Base-by-base conservation (phyloP, 2,329 filamentous ascomycete genomes). In the Epichloe amarillans region DNA sequence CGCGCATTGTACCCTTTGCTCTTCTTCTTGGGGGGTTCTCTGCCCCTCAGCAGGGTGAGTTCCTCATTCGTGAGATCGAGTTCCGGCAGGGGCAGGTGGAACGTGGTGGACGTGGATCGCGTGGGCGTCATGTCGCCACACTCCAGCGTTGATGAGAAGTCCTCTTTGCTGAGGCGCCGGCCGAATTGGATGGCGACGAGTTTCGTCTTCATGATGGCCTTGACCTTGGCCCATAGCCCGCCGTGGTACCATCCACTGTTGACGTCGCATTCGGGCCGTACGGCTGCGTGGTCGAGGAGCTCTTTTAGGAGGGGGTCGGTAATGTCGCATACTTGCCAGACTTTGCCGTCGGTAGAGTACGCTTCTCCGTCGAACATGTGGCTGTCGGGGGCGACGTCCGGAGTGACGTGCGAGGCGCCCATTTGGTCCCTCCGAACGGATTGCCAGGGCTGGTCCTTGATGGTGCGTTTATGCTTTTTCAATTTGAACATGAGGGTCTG, bases 261-360 rank as follows among this genome's bases (percentile, higher is more conserved):
- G 5, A 72, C 65, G 56, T 86, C 81, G 65, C 80, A 86, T 10
- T 71, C 69, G 0, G 70, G 62, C 4, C 82, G 75, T 21, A 85
- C 67, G 5, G 80, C 73, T 0, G 82, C 72, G 0, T 79, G 77
- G 19, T 82, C 75, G 39, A 95, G 73, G 3, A 96, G 69, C 11
- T 72, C 66, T 1, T 72, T 70, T 1, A 97, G 72, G 1, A 90
- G 62, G 0, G 88, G 86, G 60, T 97, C 91, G 0, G 80, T 84
- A 50, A 97, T 84, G 64, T 98, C 93, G 69, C 89, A 95, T 26
- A 94, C 78, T 71, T 97, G 93, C 85, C 89, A 98, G 47, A 93
- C 83, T 60, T 93, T 93, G 39, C 89, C 89, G 60, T 95, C 89
- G 1, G 79, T 77, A 15, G 80, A 80, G 50, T 91, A 80, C 2